phyloP scores from a whole-genome alignment of 768 basidiomycete species.

The Suillus americanus region DNA sequence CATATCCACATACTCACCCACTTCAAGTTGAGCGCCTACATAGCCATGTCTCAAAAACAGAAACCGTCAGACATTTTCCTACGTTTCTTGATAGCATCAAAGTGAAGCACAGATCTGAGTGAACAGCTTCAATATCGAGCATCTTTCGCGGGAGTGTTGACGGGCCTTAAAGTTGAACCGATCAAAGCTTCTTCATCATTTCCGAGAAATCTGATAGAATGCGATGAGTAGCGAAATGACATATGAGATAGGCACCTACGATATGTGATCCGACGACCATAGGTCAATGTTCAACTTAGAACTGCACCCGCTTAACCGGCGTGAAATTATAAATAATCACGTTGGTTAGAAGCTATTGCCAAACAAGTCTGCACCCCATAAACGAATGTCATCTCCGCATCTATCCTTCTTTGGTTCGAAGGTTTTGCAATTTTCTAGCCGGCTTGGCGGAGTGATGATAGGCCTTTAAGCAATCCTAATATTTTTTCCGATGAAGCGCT shows the following conservation, averaged over 20 bases:
- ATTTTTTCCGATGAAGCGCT: background rate
- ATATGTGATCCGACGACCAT: background rate
- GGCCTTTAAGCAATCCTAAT: background rate
- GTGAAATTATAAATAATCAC: background rate
- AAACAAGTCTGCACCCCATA: background rate
- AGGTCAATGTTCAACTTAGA: background rate
- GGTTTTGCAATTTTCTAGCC: background rate
- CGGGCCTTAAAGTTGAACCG: background rate
- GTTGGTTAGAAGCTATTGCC: background rate
- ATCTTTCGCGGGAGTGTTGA: background rate
- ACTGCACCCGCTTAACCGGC: background rate
- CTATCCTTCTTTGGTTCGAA: background rate
- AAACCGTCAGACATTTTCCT: background rate
- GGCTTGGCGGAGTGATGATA: background rate
- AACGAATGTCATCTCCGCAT: background rate
- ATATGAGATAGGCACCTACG: slow-evolving; percentile 1
- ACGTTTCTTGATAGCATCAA: background rate
- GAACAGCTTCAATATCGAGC: background rate
- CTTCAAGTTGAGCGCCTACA: background rate
- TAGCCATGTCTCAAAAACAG: background rate
- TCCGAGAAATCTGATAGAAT: background rate
- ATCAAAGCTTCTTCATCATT: background rate
- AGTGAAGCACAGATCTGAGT: background rate
- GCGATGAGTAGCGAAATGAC: background rate
- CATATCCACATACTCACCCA: background rate